Percentiles rank a stretch among this genome's conserved stretches.
Conservation (phyloP, 164 flowering plant species). For the Nelumbo lutea region DNA sequence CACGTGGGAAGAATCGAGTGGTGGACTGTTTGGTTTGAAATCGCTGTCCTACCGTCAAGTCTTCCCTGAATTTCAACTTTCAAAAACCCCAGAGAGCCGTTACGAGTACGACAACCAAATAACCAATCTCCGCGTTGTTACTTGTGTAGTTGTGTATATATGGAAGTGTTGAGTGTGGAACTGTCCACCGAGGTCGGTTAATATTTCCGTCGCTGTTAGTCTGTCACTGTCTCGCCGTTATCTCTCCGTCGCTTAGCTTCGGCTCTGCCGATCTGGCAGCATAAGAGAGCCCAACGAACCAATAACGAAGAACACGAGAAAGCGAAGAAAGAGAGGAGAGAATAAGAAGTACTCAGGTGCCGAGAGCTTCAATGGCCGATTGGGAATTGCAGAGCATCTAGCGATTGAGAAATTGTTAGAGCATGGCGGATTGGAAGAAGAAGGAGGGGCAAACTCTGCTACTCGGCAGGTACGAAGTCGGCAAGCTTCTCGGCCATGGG, state of each 20-base stretch:
- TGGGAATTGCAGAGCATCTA: neutral
- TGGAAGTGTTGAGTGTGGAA: too few relatives aligned
- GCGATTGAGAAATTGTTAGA: neutral
- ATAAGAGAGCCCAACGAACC: neutral
- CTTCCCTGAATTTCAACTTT: too few relatives aligned
- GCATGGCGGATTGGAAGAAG: slow-evolving; percentile 8
- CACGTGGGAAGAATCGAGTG: too few relatives aligned
- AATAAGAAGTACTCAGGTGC: neutral
- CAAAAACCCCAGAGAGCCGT: too few relatives aligned
- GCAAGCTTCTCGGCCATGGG: slow-evolving; percentile 27
- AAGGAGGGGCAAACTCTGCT: slow-evolving; percentile 12
- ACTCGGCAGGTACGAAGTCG: slow-evolving; percentile 23
- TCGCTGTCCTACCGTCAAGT: too few relatives aligned
- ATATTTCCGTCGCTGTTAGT: too few relatives aligned
- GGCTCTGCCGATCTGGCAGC: neutral
- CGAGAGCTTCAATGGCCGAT: slow-evolving; percentile 1
- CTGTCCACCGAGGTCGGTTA: too few relatives aligned
- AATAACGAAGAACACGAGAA: neutral
- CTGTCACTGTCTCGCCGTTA: neutral
- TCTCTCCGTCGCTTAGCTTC: neutral
- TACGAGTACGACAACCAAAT: too few relatives aligned
- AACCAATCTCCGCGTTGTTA: too few relatives aligned
- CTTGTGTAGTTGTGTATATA: too few relatives aligned
- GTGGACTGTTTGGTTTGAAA: too few relatives aligned
- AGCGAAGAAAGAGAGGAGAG: neutral